Evolutionary conservation across 2,329 filamentous ascomycete species (phyloP), one percentile per base, ranked within the genome.

Genomic region (Arthroderma uncinatum): DNA sequence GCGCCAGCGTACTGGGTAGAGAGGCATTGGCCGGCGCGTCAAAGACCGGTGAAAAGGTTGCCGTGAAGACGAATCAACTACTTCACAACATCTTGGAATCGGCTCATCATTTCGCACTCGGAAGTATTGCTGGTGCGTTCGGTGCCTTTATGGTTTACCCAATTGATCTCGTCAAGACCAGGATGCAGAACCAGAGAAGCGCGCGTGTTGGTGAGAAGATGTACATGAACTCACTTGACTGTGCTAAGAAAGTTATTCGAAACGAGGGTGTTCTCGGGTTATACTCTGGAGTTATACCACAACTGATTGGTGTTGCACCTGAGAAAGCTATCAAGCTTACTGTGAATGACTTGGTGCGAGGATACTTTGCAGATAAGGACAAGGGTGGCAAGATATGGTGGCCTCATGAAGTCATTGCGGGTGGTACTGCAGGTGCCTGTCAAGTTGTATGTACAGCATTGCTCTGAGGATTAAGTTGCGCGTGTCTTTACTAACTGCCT

Each of bases 311-410:
- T 72, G 93, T 98, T 48, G 93, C 93, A n/a, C 93, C 93, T 1
- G 93, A 98, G 73, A 98, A 98, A 79, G 93, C 93, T 64, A 98
- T 98, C 77, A 98, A 98, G 78, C 82, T 98, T 62, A 98, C 93
- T 0, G 91, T 98, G 67, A 98, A 98, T 73, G 93, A 98, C 69
- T 75, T 98, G 56, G 89, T 94, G 21, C 85, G 93, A 67, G 79
- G 81, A 7, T 79, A 81, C 63, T 85, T 91, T 67, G 87, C 85
- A 2, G 84, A 89, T 66, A 82, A 83, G 67, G 81, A 89, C 61
- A 83, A 81, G 42, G 86, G 87, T 53, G 86, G 87, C 54, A 77
- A 82, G 59, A 95, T 98, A 67, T 79, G 78, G 67, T 74, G 82
- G 65, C 75, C 77, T 30, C 77, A 84, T 60, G 93, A 98, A 74